A percentile compares a stretch with the other conserved stretches of the same genome.
These are phyloP conservation scores for Coelastrella sp. DNA, from an alignment of 139 green algal genomes.

Conservation along the genomic window DNA sequence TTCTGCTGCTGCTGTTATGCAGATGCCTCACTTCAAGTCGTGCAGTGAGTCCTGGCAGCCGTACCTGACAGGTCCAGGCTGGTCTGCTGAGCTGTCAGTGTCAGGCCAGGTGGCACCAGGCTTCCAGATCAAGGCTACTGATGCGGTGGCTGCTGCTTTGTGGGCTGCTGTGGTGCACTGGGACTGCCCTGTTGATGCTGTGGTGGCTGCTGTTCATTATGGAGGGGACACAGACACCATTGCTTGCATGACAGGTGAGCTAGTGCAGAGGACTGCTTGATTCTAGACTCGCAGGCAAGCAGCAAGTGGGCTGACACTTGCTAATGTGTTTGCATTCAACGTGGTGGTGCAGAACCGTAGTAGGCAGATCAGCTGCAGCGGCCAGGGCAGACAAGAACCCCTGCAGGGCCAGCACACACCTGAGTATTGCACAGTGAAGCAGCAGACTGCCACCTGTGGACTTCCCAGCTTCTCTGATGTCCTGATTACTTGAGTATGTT, in stretches of 20 bases:
- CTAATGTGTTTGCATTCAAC: too few relatives aligned
- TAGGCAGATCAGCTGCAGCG: too few relatives aligned
- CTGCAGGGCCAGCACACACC: too few relatives aligned
- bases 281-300: too few relatives aligned
- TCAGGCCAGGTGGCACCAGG: not conserved
- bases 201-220: slow-evolving; percentile 59
- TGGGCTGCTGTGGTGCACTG: slow-evolving; percentile 53
- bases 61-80: slow-evolving; percentile 41
- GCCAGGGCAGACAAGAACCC: too few relatives aligned
- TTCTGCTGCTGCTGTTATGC: slow-evolving; percentile 17
- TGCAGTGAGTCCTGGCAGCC: slow-evolving; percentile 27
- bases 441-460: too few relatives aligned
- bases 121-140: slow-evolving; percentile 58
- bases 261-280: too few relatives aligned
- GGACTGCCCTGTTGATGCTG: slow-evolving; percentile 24
- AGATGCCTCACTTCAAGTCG: slow-evolving; percentile 5
- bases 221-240: slow-evolving; percentile 65
- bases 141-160: slow-evolving; percentile 50
- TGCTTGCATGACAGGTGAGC: slow-evolving; percentile 59
- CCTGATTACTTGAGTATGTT: too few relatives aligned
- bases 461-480: too few relatives aligned
- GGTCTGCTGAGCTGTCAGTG: slow-evolving; percentile 45
- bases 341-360: too few relatives aligned
- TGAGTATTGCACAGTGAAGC: too few relatives aligned
- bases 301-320: too few relatives aligned